Percentiles rank a stretch among this genome's conserved stretches.
phyloP scores from a whole-genome alignment of 1,284 basidiomycete genomes.

The Ustilago esculenta region DNA sequence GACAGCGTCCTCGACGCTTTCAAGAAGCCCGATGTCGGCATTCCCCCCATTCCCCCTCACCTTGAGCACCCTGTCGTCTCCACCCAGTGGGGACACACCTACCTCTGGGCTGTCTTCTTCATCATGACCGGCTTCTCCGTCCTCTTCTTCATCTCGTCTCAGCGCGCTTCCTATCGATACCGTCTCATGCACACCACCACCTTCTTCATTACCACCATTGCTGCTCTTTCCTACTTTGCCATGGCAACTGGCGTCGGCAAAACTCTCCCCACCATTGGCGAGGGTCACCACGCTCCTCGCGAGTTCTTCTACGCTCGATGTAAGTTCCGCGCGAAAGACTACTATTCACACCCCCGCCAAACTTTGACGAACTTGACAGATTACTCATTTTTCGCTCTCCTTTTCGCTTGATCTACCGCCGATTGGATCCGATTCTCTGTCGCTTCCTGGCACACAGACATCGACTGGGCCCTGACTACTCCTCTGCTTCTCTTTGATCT shows the following conservation, averaged over 20 bases:
- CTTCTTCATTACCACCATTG: slow-evolving; percentile 53
- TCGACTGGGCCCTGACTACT: slow-evolving; percentile 58
- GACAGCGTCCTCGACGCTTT: slow-evolving; percentile 49
- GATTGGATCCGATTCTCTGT: neutral
- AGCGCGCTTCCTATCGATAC: slow-evolving; percentile 58
- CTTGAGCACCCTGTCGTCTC: slow-evolving; percentile 45
- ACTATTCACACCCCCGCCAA: too few species aligned
- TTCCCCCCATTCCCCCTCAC: slow-evolving; percentile 52
- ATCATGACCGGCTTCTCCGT: slow-evolving; percentile 53
- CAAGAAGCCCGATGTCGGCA: slow-evolving; percentile 48
- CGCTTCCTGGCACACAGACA: slow-evolving; percentile 19
- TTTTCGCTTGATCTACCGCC: too few species aligned
- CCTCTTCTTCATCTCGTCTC: slow-evolving; percentile 50
- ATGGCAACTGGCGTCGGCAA: slow-evolving; percentile 58
- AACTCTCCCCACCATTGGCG: slow-evolving; percentile 28
- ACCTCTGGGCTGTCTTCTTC: slow-evolving; percentile 56
- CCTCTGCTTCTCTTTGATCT: slow-evolving; percentile 57
- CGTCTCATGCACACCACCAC: slow-evolving; percentile 55
- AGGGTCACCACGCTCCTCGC: slow-evolving; percentile 27
- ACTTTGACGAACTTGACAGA: neutral
- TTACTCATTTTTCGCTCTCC: neutral
- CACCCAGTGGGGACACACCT: slow-evolving; percentile 50
- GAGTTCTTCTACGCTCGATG: slow-evolving; percentile 57
- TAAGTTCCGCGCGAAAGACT: too few species aligned
- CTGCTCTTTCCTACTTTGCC: slow-evolving; percentile 56